A percentile compares a stretch with the other conserved stretches of the same genome.
phyloP scores from a whole-genome alignment of 2,329 filamentous ascomycete species.

The Penicillium psychrosexuale region DNA sequence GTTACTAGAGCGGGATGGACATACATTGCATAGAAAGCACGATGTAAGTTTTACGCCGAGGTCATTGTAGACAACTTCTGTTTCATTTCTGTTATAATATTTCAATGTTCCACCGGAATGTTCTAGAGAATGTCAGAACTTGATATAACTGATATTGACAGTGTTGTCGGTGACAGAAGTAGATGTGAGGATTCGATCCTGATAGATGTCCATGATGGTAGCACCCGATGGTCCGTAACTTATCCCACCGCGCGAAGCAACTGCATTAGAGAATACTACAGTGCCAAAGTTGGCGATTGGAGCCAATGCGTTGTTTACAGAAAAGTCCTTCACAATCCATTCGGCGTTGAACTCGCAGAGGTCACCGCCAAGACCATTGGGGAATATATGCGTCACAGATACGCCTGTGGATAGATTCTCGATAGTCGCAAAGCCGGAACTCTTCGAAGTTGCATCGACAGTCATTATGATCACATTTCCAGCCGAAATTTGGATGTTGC shows the following conservation, averaged over 20 bases:
- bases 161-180: constrained; percentile 17
- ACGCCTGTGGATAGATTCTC: constrained; percentile 53
- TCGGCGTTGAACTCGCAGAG: constrained; percentile 59
- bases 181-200: constrained; percentile 39
- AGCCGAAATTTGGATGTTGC: constrained; percentile 43
- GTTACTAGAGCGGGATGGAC: too few species aligned
- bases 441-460: constrained; percentile 42
- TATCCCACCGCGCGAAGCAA: constrained; percentile 31
- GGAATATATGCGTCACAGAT: constrained; percentile 52
- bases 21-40: too few species aligned
- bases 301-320: constrained; percentile 38
- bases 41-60: neutral
- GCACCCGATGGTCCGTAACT: constrained; percentile 37
- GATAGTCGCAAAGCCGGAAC: constrained; percentile 45
- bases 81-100: neutral
- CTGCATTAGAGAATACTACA: constrained; percentile 46
- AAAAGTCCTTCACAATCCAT: constrained; percentile 59
- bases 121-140: neutral
- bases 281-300: constrained; percentile 49
- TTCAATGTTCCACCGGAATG: neutral
- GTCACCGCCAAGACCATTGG: constrained; percentile 32
- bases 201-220: constrained; percentile 48
- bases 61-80: neutral
- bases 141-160: constrained; percentile 29
- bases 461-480: constrained; percentile 45